Evolutionary conservation across 1,284 basidiomycete species (phyloP).

Genomic region (Ceratobasidium sp.): DNA sequence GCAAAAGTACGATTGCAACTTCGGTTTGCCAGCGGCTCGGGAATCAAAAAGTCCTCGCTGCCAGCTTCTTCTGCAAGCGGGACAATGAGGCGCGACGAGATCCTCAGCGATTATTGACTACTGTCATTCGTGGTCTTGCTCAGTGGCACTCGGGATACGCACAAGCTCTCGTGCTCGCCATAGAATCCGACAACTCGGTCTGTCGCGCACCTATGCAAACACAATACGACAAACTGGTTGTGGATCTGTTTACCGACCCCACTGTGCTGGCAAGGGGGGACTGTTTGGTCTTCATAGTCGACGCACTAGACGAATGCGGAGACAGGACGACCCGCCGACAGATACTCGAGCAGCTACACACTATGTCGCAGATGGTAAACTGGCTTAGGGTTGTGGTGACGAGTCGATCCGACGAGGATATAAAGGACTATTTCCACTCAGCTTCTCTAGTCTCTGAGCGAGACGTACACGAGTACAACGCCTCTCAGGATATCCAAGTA

Average conservation of each 20-base stretch:
- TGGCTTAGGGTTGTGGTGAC: constrained; percentile 38
- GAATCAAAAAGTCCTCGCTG: not conserved
- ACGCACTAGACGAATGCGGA: constrained; percentile 45
- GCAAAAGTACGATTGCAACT: constrained; percentile 29
- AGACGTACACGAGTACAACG: constrained; percentile 2
- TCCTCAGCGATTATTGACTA: constrained; percentile 2
- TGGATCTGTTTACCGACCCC: not conserved
- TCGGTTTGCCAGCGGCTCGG: constrained; percentile 8
- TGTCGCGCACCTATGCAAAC: constrained; percentile 1
- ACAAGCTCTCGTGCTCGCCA: not conserved
- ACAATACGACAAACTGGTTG: constrained; percentile 5
- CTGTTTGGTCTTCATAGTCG: constrained; percentile 17
- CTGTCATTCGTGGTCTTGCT: not conserved
- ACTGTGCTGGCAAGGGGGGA: not conserved
- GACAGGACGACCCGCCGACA: not conserved
- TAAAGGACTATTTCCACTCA: not conserved
- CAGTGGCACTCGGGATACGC: not conserved
- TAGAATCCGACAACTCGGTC: not conserved
- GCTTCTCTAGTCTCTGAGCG: not conserved
- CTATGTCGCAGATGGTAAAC: constrained; percentile 11
- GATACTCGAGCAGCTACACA: not conserved
- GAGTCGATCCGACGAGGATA: constrained; percentile 7
- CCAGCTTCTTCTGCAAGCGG: constrained; percentile 40
- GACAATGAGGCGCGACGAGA: constrained; percentile 10
- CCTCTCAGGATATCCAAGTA: constrained; percentile 7